A percentile compares a stretch with the other conserved stretches of the same genome.
These are phyloP conservation scores for Dictyostelium intermedium DNA, from an alignment of 78 protist species.

Conservation along the genomic window DNA sequence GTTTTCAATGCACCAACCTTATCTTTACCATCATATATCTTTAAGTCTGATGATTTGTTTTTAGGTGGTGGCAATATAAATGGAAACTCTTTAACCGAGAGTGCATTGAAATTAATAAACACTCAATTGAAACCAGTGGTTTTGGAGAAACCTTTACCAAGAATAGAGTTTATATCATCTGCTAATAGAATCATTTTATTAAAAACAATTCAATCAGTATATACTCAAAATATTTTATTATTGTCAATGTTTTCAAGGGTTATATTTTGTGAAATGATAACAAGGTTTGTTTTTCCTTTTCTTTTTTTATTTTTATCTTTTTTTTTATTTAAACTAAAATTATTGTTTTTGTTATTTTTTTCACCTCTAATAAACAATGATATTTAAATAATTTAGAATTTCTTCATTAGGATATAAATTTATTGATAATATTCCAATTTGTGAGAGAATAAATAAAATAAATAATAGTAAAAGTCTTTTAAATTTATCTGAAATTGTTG, in stretches of 20 bases:
- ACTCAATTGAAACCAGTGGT: background rate
- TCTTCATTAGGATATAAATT: conserved; percentile 29
- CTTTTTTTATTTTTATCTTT: too few relatives aligned
- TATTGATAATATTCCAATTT: conserved; percentile 2
- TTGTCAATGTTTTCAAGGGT: conserved; percentile 40
- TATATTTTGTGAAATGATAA: conserved; percentile 56
- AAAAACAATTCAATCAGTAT: conserved; percentile 10
- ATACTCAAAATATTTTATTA: background rate
- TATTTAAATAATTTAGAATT: background rate
- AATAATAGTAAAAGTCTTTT: background rate
- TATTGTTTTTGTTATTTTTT: too few relatives aligned
- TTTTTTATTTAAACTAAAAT: too few relatives aligned
- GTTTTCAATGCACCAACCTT: conserved; percentile 13
- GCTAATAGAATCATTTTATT: conserved; percentile 3
- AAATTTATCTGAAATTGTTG: background rate
- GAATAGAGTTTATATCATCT: conserved; percentile 24
- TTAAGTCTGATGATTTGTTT: background rate
- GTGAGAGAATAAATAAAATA: conserved; percentile 5
- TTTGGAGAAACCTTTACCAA: conserved; percentile 39
- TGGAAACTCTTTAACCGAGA: conserved; percentile 11
- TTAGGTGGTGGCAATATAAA: background rate
- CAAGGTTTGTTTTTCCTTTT: background rate
- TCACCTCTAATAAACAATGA: background rate
- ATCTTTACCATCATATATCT: conserved; percentile 33
- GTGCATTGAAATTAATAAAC: conserved; percentile 3